Percentiles rank a stretch among this genome's conserved stretches.
Conservation (phyloP, 805 yeast genomes). For the Starmerella cellae region DNA sequence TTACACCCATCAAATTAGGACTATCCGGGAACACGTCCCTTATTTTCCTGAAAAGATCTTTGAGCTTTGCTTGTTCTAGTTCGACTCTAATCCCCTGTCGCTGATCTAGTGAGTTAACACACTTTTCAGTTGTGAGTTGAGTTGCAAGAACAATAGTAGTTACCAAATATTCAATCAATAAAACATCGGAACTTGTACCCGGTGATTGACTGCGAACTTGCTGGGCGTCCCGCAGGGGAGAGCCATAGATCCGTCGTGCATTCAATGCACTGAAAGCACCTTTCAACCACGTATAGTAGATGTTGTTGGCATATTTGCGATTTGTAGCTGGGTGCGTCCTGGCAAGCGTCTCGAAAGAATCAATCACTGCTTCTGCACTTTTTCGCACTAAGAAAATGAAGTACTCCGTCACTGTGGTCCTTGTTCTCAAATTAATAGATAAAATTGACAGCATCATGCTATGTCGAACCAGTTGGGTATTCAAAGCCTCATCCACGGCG, state of each 20-base stretch:
- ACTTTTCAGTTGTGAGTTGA: not conserved
- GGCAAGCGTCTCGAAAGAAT: constrained; percentile 32
- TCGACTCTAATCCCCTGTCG: not conserved
- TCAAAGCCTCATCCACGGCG: constrained; percentile 45
- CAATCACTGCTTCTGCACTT: constrained; percentile 46
- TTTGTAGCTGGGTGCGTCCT: not conserved
- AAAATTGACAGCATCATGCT: constrained; percentile 60
- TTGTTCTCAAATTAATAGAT: constrained; percentile 61
- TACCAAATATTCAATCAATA: not conserved
- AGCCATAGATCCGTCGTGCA: constrained; percentile 82
- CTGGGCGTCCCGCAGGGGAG: constrained; percentile 50
- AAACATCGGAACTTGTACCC: not conserved
- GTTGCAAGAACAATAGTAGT: not conserved
- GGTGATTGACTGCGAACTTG: not conserved
- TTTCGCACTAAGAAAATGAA: constrained; percentile 39
- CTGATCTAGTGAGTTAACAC: not conserved
- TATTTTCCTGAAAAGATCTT: not conserved
- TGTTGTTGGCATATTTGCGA: constrained; percentile 27
- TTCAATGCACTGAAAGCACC: constrained; percentile 55
- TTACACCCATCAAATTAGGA: not conserved
- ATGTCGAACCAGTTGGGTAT: constrained; percentile 35
- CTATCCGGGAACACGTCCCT: not conserved
- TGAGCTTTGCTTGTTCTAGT: not conserved
- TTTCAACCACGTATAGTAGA: constrained; percentile 60
- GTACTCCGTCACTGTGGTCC: constrained; percentile 70